These are phyloP conservation scores for Colletotrichum liriopes DNA, from an alignment of 2,329 filamentous ascomycete species.

Conservation along the genomic window DNA sequence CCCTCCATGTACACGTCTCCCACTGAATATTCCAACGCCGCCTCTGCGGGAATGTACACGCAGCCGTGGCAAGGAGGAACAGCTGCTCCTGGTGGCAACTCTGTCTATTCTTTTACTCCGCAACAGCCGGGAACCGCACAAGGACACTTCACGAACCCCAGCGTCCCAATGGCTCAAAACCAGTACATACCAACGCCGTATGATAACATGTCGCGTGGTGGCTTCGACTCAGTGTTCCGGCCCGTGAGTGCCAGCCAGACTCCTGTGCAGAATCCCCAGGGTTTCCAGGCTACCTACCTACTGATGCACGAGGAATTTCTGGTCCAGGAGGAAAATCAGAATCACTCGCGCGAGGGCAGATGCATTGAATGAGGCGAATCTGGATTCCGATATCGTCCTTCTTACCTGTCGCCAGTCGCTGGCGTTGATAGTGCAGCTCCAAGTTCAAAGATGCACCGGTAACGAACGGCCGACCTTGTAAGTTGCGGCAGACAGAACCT, in stretches of 20 bases:
- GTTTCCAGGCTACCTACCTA: constrained; percentile 54
- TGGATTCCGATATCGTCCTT: background rate
- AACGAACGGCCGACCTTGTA: background rate
- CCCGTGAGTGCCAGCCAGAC: constrained; percentile 50
- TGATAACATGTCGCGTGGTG: constrained; percentile 52
- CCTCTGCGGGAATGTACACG: constrained; percentile 58
- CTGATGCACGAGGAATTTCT: constrained; percentile 52
- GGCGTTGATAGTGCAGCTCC: background rate
- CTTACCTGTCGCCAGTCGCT: background rate
- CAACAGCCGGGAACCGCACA: constrained; percentile 54
- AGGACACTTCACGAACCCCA: constrained; percentile 51
- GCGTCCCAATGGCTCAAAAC: constrained; percentile 52
- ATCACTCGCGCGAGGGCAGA: constrained; percentile 30
- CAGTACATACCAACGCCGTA: constrained; percentile 58
- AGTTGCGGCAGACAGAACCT: background rate
- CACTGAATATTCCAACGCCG: constrained; percentile 62
- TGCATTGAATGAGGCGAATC: constrained; percentile 29
- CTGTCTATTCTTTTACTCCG: constrained; percentile 63
- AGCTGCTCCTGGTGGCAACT: constrained; percentile 56
- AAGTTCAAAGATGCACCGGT: background rate
- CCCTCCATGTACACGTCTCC: constrained; percentile 60
- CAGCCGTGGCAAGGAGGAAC: constrained; percentile 63
- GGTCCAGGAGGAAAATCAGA: constrained; percentile 38
- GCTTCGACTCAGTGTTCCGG: constrained; percentile 56
- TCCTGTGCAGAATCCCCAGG: constrained; percentile 50